Evolutionary conservation across 2,329 filamentous ascomycete species (phyloP), one percentile per base, ranked within the genome.

Genomic region (Allantophomopsis lycopodina): DNA sequence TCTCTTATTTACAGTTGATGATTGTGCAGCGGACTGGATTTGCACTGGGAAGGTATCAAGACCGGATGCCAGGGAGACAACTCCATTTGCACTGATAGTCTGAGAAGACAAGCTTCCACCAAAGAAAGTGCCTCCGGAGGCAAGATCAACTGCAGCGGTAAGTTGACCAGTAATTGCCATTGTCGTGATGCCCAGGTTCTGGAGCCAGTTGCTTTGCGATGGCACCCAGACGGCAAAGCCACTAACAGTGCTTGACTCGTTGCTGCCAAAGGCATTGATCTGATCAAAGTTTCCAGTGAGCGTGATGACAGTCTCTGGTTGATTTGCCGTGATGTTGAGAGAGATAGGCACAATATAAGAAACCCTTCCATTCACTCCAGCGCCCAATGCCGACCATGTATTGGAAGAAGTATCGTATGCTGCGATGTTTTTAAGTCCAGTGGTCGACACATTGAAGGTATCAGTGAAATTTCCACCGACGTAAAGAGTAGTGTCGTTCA

Each of bases 161-260:
- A 98, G 68, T 41, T 77, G 64, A 31, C 91, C 93, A 42, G 70
- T 69, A 50, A 93, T 72, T 6, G 73, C 67, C 40, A 83, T 76
- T 23, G 77, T 69, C 7, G 72, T 62, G 6, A 74, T 64, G 30
- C 76, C 59, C 14, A 95, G 62, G 48, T 93, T 91, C 54, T 86
- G 76, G 13, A 98, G 67, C 91, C 91, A 98, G 55, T 91, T 91
- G 42, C 69, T 71, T 45, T 72, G 68, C 3, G 87, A 93, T 3
- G 84, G 84, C 7, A 96, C 80, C 91, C 91, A 98, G 31, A 96
- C 68, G 12, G 86, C 89, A 52, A 98, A 86, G 2, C 88, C 87
- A 38, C 75, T 60, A 1, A 78, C 82, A 7, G 70, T 52, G 20
- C 79, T 68, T 8, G 76, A 71, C 6, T 68, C 58, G 47, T 79